Evolutionary conservation across 768 basidiomycete genomes (phyloP), one percentile per base, ranked within the genome.

Genomic region (Coprinellus aureogranulatus): DNA sequence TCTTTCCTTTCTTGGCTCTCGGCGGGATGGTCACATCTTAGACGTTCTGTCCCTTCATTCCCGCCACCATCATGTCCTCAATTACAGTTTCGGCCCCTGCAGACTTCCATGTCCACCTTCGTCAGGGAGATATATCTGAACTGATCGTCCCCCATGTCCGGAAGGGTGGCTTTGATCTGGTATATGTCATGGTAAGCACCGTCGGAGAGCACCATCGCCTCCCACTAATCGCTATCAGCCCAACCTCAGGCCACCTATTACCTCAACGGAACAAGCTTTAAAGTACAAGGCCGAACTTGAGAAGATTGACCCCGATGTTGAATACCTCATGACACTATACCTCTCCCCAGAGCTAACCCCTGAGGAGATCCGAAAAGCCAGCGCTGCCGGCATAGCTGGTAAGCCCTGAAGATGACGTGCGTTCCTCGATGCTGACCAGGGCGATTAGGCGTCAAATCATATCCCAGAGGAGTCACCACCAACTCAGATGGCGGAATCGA

Each of bases 401-500:
- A 55, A 39, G 75, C 61, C 39, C 12, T 37, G n/a, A 27, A 39
- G 37, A 12, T 18, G 3, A 37, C 18, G n/a, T 16, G 3, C 20
- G 22, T 12, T 39, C 16, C 18, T 31, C 42, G 30, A 40, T 22
- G 18, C 57, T 42, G 55, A 41, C 27, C 28, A 25, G 20, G 8
- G 12, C 27, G 18, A 50, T 18, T 31, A 81, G 79, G 96, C 40
- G 92, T 99, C 64, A 98, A 99, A 73, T 94, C 92, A 16, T 99
- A 99, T 70, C 97, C 97, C 48, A 81, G 92, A 59, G 97, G 97
- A 10, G 96, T 99, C 3, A 99, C 97, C 23, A 99, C 97, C 34
- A 96, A 98, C 71, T 95, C 92, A 12, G 92, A 94, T 57, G 87
- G 91, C 34, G 97, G 97, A 6, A 96, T 98, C 62, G 96, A 98